A percentile compares a stretch with the other conserved stretches of the same genome.
These are phyloP conservation scores for Globisporangium lucens DNA, from an alignment of 352 stramenopile genomes.

Conservation along the genomic window DNA sequence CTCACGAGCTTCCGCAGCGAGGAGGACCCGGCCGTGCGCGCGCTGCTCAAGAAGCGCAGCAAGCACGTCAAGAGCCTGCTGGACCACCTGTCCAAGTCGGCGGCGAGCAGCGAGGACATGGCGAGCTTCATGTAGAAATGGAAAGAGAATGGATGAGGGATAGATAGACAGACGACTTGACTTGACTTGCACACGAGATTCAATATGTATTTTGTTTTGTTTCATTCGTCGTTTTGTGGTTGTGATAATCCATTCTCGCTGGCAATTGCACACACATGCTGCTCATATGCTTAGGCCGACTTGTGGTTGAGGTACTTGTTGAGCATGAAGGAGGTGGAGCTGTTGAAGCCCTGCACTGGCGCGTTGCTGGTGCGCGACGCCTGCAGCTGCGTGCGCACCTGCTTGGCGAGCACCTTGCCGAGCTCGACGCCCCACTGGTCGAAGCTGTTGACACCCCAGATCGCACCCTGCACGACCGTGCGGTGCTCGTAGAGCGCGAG, in stretches of 20 bases:
- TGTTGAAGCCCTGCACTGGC: conserved; percentile 93
- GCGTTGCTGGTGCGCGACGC: conserved; percentile 71
- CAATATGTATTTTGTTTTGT: conserved; percentile 1
- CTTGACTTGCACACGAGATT: background rate
- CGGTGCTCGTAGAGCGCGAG: conserved; percentile 98
- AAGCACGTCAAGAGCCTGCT: conserved; percentile 70
- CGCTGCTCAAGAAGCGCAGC: conserved; percentile 52
- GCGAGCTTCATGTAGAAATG: conserved; percentile 47
- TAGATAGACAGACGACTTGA: background rate
- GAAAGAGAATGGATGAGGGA: background rate
- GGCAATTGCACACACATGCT: background rate
- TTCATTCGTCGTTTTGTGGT: background rate
- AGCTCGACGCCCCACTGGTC: conserved; percentile 99
- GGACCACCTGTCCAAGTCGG: conserved; percentile 64
- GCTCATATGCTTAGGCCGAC: conserved; percentile 16
- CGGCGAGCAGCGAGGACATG: conserved; percentile 36
- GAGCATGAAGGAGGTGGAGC: conserved; percentile 90
- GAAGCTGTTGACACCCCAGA: conserved; percentile 99
- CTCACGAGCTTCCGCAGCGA: conserved; percentile 58
- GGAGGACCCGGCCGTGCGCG: conserved; percentile 30
- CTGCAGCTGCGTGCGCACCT: conserved; percentile 90
- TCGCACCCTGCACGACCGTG: conserved; percentile 95
- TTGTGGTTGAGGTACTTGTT: conserved; percentile 90
- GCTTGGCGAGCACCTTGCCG: conserved; percentile 97
- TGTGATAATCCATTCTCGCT: background rate